These are phyloP conservation scores for Mycogone perniciosa DNA, from an alignment of 2,329 filamentous ascomycete species.

Conservation along the genomic window DNA sequence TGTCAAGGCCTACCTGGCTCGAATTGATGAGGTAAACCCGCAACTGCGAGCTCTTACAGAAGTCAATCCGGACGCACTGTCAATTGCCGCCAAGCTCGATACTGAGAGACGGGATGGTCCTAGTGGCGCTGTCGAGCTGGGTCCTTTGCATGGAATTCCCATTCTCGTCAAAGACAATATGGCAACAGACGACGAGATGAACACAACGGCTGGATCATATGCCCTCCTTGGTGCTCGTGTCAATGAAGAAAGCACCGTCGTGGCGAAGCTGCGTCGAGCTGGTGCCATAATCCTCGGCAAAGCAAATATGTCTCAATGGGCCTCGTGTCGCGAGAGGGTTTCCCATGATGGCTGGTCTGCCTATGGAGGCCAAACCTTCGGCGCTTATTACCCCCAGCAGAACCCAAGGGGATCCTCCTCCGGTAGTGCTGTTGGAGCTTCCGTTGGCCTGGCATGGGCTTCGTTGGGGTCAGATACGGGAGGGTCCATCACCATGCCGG, in stretches of 20 bases:
- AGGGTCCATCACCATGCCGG: conserved; percentile 54
- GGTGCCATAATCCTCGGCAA: conserved; percentile 63
- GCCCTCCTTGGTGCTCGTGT: conserved; percentile 50
- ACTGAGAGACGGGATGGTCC: conserved; percentile 9
- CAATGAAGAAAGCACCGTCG: conserved; percentile 51
- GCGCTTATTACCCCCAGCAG: conserved; percentile 53
- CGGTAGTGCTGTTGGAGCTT: conserved; percentile 53
- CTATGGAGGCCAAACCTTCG: conserved; percentile 54
- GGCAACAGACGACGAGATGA: conserved; percentile 52
- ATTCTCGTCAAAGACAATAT: conserved; percentile 60
- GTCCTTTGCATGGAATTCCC: conserved; percentile 54
- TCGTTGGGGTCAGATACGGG: conserved; percentile 50
- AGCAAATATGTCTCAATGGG: conserved; percentile 57
- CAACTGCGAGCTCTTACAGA: conserved; percentile 23
- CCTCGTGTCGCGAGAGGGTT: conserved; percentile 49
- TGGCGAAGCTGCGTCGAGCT: conserved; percentile 51
- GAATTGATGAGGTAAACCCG: conserved; percentile 26
- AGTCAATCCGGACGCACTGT: conserved; percentile 29
- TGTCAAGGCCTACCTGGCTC: conserved; percentile 25
- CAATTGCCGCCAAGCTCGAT: conserved; percentile 26
- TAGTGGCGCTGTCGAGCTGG: conserved; percentile 7
- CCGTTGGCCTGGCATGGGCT: conserved; percentile 52
- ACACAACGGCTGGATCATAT: conserved; percentile 50
- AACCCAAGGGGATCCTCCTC: conserved; percentile 55
- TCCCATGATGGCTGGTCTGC: conserved; percentile 57